Evolutionary conservation across 2,329 filamentous ascomycete genomes (phyloP), one percentile per base, ranked within the genome.

Genomic region (Sporothrix schenckii): DNA sequence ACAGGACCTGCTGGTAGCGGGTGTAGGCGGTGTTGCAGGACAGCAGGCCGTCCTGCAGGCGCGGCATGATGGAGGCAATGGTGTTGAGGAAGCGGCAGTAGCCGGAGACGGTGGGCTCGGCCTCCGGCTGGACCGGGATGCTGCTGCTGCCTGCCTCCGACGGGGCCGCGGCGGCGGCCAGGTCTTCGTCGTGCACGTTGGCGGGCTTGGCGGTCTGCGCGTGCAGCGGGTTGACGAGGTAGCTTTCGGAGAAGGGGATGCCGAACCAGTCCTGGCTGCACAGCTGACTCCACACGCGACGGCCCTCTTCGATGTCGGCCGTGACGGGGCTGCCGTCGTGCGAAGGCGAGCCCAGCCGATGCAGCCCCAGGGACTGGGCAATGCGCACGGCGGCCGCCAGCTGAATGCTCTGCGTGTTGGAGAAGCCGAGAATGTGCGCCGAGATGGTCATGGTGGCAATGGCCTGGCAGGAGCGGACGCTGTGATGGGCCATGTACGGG

Each of bases 391-490:
- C 83, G 0, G 82, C 79, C 2, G 80, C 81, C 10, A 84, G 77
- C 24, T 83, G 78, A 1, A 83, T 81, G 4, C 79, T 80, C 71
- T 83, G 83, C 54, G 81, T 81, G 72, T 83, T 84, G 7, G 82
- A 82, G 30, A 80, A 81, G 1, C 83, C 84, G 0, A 85, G 78
- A 19, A 83, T 76, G 74, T 86, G 84, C 10, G 83, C 83, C 10
- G 81, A 81, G 3, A 83, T 81, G n/a, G 83, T 84, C 41, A 83
- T 76, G 1, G 80, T 82, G 11, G 81, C 77, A 52, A 86, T 83
- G 4, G 83, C 80, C 73, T 85, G 80, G 3, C 84, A 78, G 0
- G 81, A 79, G 60, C 81, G 79, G 2, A 83, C 77, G 14, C 80
- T 80, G 72, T 82, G 80, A 54, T 77, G 76, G 50, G 80, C 80